phyloP scores from a whole-genome alignment of 2,329 filamentous ascomycete genomes.

The Pseudocercospora macadamiae region DNA sequence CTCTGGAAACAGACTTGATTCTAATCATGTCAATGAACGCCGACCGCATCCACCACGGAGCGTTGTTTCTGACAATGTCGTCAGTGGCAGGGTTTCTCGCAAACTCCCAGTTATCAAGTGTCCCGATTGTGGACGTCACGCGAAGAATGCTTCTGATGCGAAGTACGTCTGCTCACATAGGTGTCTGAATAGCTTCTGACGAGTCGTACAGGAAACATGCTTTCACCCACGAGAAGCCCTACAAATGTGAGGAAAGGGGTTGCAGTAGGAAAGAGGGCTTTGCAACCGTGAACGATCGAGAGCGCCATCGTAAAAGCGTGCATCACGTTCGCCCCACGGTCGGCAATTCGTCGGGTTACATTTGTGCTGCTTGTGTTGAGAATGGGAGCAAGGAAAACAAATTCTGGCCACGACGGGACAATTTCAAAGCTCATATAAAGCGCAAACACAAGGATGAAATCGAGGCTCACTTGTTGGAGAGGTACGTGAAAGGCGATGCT shows the following conservation, averaged over 20 bases:
- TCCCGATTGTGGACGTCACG: constrained; percentile 15
- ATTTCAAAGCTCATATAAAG: constrained; percentile 78
- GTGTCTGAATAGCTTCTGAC: not conserved
- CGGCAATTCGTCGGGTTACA: constrained; percentile 46
- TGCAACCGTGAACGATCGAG: constrained; percentile 77
- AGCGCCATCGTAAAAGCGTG: constrained; percentile 72
- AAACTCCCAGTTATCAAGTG: constrained; percentile 6
- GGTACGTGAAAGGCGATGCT: constrained; percentile 22
- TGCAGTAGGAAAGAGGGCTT: constrained; percentile 69
- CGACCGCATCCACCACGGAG: constrained; percentile 7
- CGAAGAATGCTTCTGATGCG: constrained; percentile 28
- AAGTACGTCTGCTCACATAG: constrained; percentile 20
- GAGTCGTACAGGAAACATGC: constrained; percentile 67
- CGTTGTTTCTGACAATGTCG: constrained; percentile 8
- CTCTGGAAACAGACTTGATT: not conserved
- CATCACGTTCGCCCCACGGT: constrained; percentile 58
- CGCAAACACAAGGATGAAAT: constrained; percentile 60
- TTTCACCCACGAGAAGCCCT: constrained; percentile 69
- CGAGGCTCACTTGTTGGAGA: constrained; percentile 23
- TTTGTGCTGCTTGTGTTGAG: constrained; percentile 63
- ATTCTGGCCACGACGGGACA: constrained; percentile 79
- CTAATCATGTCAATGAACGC: not conserved
- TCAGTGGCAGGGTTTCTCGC: constrained; percentile 1
- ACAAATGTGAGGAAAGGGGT: constrained; percentile 59
- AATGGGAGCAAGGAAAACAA: constrained; percentile 59